A percentile compares a stretch with the other conserved stretches of the same genome.
Conservation (phyloP, 2,329 filamentous ascomycete species). For the Gliomastix tumulicola region DNA sequence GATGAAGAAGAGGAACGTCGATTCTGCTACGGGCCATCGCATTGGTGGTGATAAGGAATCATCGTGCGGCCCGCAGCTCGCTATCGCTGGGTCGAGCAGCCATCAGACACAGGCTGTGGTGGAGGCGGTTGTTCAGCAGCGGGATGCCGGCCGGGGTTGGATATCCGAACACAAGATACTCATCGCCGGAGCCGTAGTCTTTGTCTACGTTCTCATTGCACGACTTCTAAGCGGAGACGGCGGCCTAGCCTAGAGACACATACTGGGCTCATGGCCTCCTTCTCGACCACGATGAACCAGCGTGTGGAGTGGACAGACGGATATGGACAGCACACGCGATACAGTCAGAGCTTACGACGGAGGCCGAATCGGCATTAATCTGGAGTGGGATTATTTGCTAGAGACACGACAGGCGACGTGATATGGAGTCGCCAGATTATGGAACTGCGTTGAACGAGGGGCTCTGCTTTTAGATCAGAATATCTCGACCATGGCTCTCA, state of each 20-base stretch:
- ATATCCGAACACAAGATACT: constrained; percentile 71
- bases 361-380: too few relatives aligned
- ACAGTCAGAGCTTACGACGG: too few relatives aligned
- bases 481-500: too few relatives aligned
- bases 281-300: too few relatives aligned
- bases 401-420: too few relatives aligned
- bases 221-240: constrained; percentile 55
- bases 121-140: constrained; percentile 68
- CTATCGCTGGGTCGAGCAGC: constrained; percentile 54
- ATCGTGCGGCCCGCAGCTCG: constrained; percentile 44
- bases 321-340: too few relatives aligned
- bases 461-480: too few relatives aligned
- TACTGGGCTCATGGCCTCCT: too few relatives aligned
- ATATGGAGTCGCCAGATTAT: too few relatives aligned
- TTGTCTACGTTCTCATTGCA: constrained; percentile 78
- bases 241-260: too few relatives aligned
- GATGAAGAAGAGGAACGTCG: constrained; percentile 79
- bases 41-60: constrained; percentile 38
- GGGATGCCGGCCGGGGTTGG: constrained; percentile 79
- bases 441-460: too few relatives aligned
- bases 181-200: constrained; percentile 61
- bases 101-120: constrained; percentile 63
- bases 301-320: constrained; percentile 2
- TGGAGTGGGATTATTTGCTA: too few relatives aligned
- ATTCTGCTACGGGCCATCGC: constrained; percentile 65